Evolutionary conservation across 1,284 basidiomycete genomes (phyloP).

Genomic region (Fomitopsis palustris): DNA sequence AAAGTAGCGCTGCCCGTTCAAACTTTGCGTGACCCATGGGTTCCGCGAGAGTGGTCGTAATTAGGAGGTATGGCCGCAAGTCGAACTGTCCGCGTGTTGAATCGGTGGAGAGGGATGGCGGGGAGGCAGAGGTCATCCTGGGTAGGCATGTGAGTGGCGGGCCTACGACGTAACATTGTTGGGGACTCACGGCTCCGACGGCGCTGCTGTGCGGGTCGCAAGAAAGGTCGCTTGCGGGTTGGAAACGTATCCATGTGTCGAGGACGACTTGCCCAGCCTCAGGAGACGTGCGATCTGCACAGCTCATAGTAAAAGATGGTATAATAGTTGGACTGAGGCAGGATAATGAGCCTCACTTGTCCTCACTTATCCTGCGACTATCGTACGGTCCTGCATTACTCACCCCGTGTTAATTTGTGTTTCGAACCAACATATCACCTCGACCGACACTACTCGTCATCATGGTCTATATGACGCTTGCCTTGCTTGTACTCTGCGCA

Average conservation of each 20-base stretch:
- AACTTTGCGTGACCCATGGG: too few species aligned
- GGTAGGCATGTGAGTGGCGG: neutral
- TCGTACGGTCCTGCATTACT: too few species aligned
- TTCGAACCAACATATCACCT: neutral
- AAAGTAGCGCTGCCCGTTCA: too few species aligned
- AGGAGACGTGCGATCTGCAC: too few species aligned
- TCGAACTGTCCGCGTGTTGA: too few species aligned
- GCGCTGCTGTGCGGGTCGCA: neutral
- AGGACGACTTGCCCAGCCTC: neutral
- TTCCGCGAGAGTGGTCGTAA: too few species aligned
- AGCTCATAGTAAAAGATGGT: neutral
- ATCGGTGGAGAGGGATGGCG: neutral
- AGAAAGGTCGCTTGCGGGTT: neutral
- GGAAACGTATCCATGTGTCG: neutral
- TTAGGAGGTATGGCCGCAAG: too few species aligned
- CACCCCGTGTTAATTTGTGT: too few species aligned
- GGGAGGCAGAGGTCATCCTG: neutral
- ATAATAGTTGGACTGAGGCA: neutral
- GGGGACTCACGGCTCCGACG: neutral
- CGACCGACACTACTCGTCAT: neutral
- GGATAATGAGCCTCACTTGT: neutral
- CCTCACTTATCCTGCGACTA: neutral
- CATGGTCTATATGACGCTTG: neutral
- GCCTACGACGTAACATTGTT: neutral
- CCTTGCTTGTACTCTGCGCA: neutral